A percentile compares a stretch with the other conserved stretches of the same genome.
These are phyloP conservation scores for Tilletia indica DNA, from an alignment of 1,284 basidiomycete genomes.

Conservation along the genomic window DNA sequence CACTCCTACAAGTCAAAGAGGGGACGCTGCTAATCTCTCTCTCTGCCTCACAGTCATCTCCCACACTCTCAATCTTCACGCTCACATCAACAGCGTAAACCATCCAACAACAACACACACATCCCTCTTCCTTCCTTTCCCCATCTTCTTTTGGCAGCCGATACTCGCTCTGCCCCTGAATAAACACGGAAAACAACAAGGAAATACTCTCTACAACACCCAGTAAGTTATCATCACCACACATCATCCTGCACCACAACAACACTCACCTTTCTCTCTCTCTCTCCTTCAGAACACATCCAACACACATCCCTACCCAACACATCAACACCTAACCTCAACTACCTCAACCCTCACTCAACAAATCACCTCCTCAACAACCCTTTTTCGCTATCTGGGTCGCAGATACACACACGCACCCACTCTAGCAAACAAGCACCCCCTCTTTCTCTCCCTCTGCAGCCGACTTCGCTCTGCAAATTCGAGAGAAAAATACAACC, in stretches of 20 bases:
- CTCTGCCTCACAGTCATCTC: not conserved
- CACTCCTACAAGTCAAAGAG: not conserved
- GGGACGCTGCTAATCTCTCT: not conserved
- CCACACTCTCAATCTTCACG: not conserved
- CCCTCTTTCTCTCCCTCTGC: not conserved
- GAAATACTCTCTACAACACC: too few relatives aligned
- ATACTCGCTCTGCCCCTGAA: constrained; percentile 10
- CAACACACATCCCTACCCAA: not conserved
- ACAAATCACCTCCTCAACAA: not conserved
- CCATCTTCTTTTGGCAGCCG: constrained; percentile 19
- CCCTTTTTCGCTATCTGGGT: not conserved
- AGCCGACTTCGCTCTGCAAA: constrained; percentile 14
- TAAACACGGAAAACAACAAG: not conserved
- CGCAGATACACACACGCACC: too few relatives aligned
- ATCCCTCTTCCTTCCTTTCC: not conserved
- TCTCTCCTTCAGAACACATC: not conserved
- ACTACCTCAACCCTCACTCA: not conserved
- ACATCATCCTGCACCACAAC: not conserved
- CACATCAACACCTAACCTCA: not conserved
- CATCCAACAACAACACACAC: not conserved
- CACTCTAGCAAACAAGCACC: not conserved
- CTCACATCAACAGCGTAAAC: not conserved
- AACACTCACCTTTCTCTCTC: not conserved
- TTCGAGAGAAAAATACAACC: too few relatives aligned
- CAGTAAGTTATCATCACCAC: not conserved